These are phyloP conservation scores for Berkeleyomyces rouxiae DNA, from an alignment of 2,329 filamentous ascomycete genomes.

Conservation along the genomic window DNA sequence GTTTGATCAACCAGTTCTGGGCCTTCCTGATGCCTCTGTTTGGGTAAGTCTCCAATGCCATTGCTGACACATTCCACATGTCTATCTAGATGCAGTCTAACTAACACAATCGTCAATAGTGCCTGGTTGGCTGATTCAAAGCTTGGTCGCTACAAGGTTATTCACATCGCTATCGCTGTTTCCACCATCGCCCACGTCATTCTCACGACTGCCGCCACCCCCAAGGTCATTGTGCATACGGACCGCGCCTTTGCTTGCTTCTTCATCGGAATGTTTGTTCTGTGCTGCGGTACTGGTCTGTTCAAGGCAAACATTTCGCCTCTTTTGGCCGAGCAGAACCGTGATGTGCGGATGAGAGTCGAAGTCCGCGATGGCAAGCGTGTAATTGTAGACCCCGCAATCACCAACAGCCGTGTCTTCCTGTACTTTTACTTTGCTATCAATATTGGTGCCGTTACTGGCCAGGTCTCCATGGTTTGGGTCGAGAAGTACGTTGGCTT, in stretches of 20 bases:
- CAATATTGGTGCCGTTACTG: conserved; percentile 46
- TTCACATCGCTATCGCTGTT: conserved; percentile 48
- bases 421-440: conserved; percentile 43
- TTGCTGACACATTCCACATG: neutral
- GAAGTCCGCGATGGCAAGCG: conserved; percentile 42
- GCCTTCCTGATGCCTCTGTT: conserved; percentile 42
- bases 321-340: conserved; percentile 54
- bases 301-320: conserved; percentile 71
- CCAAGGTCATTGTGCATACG: conserved; percentile 40
- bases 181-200: conserved; percentile 51
- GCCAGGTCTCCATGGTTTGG: conserved; percentile 51
- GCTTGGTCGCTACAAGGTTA: conserved; percentile 56
- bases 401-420: conserved; percentile 53
- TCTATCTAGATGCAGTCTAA: neutral
- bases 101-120: conserved; percentile 17
- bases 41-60: conserved; percentile 27
- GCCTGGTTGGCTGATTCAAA: conserved; percentile 50
- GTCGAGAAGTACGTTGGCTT: conserved; percentile 62
- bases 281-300: conserved; percentile 53
- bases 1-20: conserved; percentile 43
- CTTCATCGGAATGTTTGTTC: conserved; percentile 43
- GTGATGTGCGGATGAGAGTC: conserved; percentile 39
- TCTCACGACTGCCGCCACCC: conserved; percentile 47
- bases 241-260: conserved; percentile 47
- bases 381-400: conserved; percentile 53